These are phyloP conservation scores for Dictyostelium firmibasis DNA, from an alignment of 78 protist genomes.

Conservation along the genomic window DNA sequence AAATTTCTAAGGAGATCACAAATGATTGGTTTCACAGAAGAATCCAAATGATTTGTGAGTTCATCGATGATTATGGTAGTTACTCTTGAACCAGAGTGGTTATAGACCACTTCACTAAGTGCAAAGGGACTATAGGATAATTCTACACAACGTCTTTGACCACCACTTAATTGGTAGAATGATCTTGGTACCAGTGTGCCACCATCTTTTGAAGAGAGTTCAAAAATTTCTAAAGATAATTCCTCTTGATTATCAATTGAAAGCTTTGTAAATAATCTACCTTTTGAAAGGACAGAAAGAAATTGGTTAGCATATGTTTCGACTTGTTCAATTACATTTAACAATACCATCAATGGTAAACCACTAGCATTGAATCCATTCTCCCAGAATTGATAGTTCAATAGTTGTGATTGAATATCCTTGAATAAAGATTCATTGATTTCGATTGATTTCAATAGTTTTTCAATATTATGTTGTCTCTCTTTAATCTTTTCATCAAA, in stretches of 20 bases:
- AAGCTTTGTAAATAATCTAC: constrained; percentile 32
- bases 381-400: constrained; percentile 52
- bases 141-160: constrained; percentile 71
- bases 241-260: constrained; percentile 14
- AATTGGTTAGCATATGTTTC: constrained; percentile 55
- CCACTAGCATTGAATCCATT: constrained; percentile 36
- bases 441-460: neutral
- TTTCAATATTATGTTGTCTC: neutral
- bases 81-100: constrained; percentile 32
- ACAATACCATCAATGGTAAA: constrained; percentile 16
- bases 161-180: constrained; percentile 42
- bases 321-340: constrained; percentile 21
- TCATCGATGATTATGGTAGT: constrained; percentile 25
- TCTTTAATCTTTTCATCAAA: neutral
- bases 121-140: constrained; percentile 55
- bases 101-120: constrained; percentile 32
- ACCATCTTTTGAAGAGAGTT: neutral
- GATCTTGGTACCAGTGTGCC: neutral
- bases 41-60: constrained; percentile 57
- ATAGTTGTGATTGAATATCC: neutral
- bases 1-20: constrained; percentile 56
- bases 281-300: constrained; percentile 3
- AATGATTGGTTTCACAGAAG: constrained; percentile 38
- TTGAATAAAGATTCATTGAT: neutral
- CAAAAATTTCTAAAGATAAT: constrained; percentile 23